A percentile compares a stretch with the other conserved stretches of the same genome.
These are phyloP conservation scores for Crithidia brevicula DNA, from an alignment of 208 protist species.

Conservation along the genomic window DNA sequence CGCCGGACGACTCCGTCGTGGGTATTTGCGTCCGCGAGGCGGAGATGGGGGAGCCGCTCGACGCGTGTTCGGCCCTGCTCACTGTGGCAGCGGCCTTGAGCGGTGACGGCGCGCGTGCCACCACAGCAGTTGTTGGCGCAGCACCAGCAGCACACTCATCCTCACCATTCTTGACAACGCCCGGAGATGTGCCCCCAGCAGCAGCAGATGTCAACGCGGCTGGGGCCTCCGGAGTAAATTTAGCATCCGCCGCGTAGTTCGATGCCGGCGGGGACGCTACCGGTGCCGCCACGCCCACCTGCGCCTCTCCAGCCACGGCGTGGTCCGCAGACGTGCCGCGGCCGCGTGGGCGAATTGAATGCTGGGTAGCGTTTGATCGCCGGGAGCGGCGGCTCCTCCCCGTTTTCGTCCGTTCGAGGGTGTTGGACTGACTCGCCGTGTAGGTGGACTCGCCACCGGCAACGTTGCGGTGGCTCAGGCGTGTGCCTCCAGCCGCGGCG, in stretches of 20 bases:
- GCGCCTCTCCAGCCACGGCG: not conserved
- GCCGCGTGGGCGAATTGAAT: not conserved
- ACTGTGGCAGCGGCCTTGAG: no score
- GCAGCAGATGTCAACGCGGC: no score
- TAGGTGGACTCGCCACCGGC: not conserved
- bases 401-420: conserved; percentile 1
- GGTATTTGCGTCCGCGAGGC: conserved; percentile 2
- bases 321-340: not conserved
- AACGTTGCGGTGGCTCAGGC: not conserved
- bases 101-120: no score
- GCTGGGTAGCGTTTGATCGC: not conserved
- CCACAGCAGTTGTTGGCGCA: not conserved
- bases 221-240: no score
- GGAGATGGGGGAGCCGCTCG: not conserved
- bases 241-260: no score
- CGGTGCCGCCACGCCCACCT: no score
- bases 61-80: no score
- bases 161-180: not conserved
- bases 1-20: not conserved
- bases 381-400: not conserved
- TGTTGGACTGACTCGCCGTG: not conserved
- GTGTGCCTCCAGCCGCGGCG: not conserved
- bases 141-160: not conserved
- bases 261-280: no score
- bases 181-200: no score